phyloP scores from a whole-genome alignment of 257 asterid species.

The Striga asiatica region DNA sequence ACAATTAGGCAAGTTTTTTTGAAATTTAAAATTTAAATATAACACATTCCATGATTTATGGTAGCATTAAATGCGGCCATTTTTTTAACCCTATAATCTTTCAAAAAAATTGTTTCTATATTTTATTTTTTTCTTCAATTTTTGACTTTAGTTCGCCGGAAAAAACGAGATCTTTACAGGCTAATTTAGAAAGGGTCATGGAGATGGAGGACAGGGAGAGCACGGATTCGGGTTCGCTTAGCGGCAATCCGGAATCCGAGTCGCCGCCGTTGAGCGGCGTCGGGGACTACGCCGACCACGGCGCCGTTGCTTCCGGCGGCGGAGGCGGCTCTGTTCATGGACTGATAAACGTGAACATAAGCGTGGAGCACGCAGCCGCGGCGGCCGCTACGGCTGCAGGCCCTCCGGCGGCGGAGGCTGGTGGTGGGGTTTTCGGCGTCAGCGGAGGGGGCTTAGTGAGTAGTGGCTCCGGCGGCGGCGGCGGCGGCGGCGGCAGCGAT shows the following conservation, averaged over 20 bases:
- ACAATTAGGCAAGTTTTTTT: no score
- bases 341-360: slow-evolving; percentile 22
- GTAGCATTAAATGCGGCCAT: no score
- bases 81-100: slow-evolving; percentile 20
- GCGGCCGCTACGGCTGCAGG: not conserved
- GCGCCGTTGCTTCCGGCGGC: slow-evolving; percentile 14
- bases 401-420: slow-evolving; percentile 22
- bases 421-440: slow-evolving; percentile 17
- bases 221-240: slow-evolving; percentile 58
- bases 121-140: not conserved
- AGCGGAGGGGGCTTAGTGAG: slow-evolving; percentile 15
- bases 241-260: slow-evolving; percentile 39
- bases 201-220: slow-evolving; percentile 59
- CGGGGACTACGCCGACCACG: slow-evolving; percentile 22
- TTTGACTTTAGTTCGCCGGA: no score
- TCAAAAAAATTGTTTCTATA: slow-evolving; percentile 14
- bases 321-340: slow-evolving; percentile 27
- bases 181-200: slow-evolving; percentile 18
- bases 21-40: no score
- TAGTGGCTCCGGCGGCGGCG: slow-evolving; percentile 4
- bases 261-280: slow-evolving; percentile 33
- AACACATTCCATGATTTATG: no score
- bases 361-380: slow-evolving; percentile 24
- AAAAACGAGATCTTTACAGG: no score
- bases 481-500: slow-evolving; percentile 22